Evolutionary conservation across 1,284 basidiomycete species (phyloP).

Genomic region (Leccinum fuscescens): DNA sequence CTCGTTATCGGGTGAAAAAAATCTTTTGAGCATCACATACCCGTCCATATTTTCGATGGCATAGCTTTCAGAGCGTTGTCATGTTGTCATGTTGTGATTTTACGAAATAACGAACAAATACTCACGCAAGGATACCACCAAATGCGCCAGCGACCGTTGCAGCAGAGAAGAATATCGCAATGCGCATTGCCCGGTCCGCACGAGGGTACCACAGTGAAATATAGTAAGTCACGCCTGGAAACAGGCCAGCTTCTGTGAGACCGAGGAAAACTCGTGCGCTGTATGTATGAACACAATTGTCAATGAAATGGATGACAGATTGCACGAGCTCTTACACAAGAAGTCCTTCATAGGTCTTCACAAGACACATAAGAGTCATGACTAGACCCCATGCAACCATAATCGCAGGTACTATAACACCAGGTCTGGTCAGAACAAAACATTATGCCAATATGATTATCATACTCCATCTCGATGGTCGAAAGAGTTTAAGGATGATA

Average conservation of each 20-base stretch:
- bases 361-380: slow-evolving; percentile 40
- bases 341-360: slow-evolving; percentile 35
- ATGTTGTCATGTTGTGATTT: not conserved
- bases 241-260: slow-evolving; percentile 52
- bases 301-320: not conserved
- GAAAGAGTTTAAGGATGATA: slow-evolving; percentile 45
- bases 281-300: slow-evolving; percentile 3
- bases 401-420: slow-evolving; percentile 41
- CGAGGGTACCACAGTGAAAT: slow-evolving; percentile 55
- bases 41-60: slow-evolving; percentile 38
- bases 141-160: slow-evolving; percentile 52
- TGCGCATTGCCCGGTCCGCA: slow-evolving; percentile 47
- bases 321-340: slow-evolving; percentile 21
- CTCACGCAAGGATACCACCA: slow-evolving; percentile 38
- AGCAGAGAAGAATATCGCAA: slow-evolving; percentile 60
- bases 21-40: slow-evolving; percentile 21
- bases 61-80: slow-evolving; percentile 21
- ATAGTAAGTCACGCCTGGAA: slow-evolving; percentile 55
- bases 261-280: slow-evolving; percentile 55
- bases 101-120: not conserved
- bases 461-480: slow-evolving; percentile 49
- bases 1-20: not conserved
- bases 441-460: not conserved
- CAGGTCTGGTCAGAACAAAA: slow-evolving; percentile 4
- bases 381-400: slow-evolving; percentile 52